Base-by-base conservation (phyloP, 1,284 basidiomycete species). In the Mycena sp. region DNA sequence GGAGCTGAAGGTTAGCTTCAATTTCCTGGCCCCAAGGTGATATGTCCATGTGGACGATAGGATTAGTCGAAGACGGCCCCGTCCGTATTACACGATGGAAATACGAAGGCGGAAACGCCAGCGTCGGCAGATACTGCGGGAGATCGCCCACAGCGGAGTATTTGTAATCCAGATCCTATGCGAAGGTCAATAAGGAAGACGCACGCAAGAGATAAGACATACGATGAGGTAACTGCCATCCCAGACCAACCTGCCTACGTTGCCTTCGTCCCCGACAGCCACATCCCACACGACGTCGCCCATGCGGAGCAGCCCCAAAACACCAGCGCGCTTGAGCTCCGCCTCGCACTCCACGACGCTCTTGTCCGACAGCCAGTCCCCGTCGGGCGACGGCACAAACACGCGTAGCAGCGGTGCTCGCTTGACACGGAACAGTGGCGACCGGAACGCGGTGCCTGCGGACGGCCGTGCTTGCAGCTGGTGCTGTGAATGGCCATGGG, bases 261-360 rank as follows among this genome's bases (percentile, higher is more conserved):
- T 94, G 1, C 88, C 90, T 72, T 94, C 92, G 70, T 94, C 92
- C 3, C 90, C 90, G 1, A 92, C 88, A 2, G 91, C 92, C 14
- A 87, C 80, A 71, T 94, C 92, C 91, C 92, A 94, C 12, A 94
- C 85, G 1, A 94, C 86, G 73, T 94, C 92, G 0, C 92, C 92
- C 23, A 87, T 79, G 38, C 88, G 80, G 74, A 94, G 74, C 48
- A 91, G 72, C 40, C 81, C 79, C 63, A 79, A 64, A 44, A 88
- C 83, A 17, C 84, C 90, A 38, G 91, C 89, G 9, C 85, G 80
- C 68, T 85, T 85, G 68, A 92, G 80, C 79, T 94, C 92, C 0
- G 83, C 85, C 74, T 94, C 92, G 72, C 92, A 94, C 67, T 90
- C 89, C 58, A 92, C 67, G 16, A 94, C 87, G 65, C 89, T 89